Base-by-base conservation (phyloP, 768 basidiomycete genomes). In the Russula ochroleuca region DNA sequence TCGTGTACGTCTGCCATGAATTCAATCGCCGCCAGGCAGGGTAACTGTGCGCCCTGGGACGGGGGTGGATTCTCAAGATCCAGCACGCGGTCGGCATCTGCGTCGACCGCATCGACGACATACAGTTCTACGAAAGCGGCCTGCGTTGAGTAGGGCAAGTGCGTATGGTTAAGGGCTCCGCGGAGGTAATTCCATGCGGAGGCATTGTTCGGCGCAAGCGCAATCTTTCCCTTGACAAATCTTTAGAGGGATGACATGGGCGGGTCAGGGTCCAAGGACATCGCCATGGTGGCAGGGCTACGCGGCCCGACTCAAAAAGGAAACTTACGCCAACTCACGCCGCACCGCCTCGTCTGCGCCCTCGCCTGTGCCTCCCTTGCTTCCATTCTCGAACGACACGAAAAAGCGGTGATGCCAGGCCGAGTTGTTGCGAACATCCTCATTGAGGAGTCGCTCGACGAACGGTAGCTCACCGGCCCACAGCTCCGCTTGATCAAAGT, bases 111-210 rank as follows among this genome's bases (percentile, higher is more conserved):
- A 5, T 75, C 71, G 14, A 72, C 62, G 0, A 86, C 81, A 73
- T 92, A 94, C 1, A 84, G 84, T 19, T 76, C 70, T 21, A 90
- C 86, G 66, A 94, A 93, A 0, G 80, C 72, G 25, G 75, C 70
- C 48, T 89, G 72, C 5, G 73, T 74, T 1, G 83, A 76, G 69
- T 86, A 85, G 0, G 91, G 84, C 17, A 80, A 79, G 14, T 78
- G 72, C 58, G 83, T 82, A 68, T 81, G 77, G 38, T 87, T 82
- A 23, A 96, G 81, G n/a, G 89, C 72, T 8, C 91, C 97, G 64
- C 96, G 85, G 11, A 98, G 82, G 74, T 97, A 99, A 74, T 97
- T 97, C 97, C 97, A 99, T 0, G 93, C 90, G 0, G 94, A 96
- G 0, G 87, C 82, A 69, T 99, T 99, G 73, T 94, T 95, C 8